Base-by-base conservation (phyloP, 2,329 filamentous ascomycete species). In the Emmonsiellopsis sp. region DNA sequence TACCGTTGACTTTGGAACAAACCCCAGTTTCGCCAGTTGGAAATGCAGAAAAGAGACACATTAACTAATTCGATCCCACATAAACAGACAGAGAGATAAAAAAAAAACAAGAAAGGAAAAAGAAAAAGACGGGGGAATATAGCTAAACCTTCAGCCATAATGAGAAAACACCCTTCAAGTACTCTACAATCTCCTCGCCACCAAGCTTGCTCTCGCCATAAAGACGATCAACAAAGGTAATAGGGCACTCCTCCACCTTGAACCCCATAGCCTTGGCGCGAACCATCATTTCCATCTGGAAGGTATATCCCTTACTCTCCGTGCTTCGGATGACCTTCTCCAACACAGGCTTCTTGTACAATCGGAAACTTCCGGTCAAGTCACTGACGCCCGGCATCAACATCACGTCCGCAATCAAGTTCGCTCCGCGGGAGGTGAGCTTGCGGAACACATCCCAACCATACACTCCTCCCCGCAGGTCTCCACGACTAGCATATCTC, bases 231-330 rank as follows among this genome's bases (percentile, higher is more conserved):
- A 97, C 93, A 70, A 98, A 98, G 26, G 83, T 88, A 62, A 98
- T 98, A 10, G 93, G 93, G 57, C 95, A 92, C 78, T 98, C 93
- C 13, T 88, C 89, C 34, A 98, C 92, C 38, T 85, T 87, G 76
- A 83, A 95, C 1, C 93, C 92, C 88, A 96, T 91, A 13, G 87
- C 88, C 82, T 96, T 96, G 35, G 93, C 93, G 57, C 91, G 81
- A 7, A 97, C 92, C 85, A 96, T 97, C 84, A 98, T 87, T 79
- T 96, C 92, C 93, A 98, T 98, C 82, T 98, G 93, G 79, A 98
- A 98, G 41, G 87, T 92, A 71, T 97, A 98, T 2, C 93, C 93
- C 76, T 97, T 95, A 69, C 89, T 93, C 79, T 96, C 86, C 7
- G 90, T 96, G 72, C 81, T 89, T 66, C 80, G 77, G 64, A 98